Percentiles rank a stretch among this genome's conserved stretches.
Conservation (phyloP, 495 filamentous ascomycete genomes). For the Penicillium roqueforti region DNA sequence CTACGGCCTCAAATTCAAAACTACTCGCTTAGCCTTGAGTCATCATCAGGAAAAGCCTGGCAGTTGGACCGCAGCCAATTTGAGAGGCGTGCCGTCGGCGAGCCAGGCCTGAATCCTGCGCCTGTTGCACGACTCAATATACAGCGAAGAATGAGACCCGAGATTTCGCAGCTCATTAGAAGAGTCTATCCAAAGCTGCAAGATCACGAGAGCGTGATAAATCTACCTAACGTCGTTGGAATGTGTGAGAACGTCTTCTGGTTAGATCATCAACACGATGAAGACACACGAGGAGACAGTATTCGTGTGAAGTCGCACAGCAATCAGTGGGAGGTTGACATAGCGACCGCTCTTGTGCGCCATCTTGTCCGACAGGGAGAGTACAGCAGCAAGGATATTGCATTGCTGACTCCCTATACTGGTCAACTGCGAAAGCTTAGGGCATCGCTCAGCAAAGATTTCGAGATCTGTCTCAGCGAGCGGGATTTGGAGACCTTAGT, state of each 20-base stretch:
- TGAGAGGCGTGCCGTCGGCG: conserved; percentile 12
- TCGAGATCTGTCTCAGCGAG: conserved; percentile 5
- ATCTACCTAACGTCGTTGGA: conserved; percentile 56
- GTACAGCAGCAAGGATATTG: conserved; percentile 61
- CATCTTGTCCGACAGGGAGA: conserved; percentile 62
- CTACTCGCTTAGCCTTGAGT: conserved; percentile 47
- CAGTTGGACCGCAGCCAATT: conserved; percentile 11
- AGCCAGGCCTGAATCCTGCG: conserved; percentile 10
- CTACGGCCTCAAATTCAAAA: conserved; percentile 55
- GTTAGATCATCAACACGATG: conserved; percentile 60
- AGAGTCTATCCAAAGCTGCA: conserved; percentile 61
- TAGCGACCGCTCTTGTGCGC: conserved; percentile 56
- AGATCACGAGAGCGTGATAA: conserved; percentile 45
- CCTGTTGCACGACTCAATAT: conserved; percentile 53
- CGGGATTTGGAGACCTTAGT: no score
- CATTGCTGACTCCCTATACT: conserved; percentile 66
- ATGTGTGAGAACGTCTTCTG: conserved; percentile 65
- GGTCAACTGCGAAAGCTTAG: conserved; percentile 56
- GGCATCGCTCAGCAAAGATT: conserved; percentile 20
- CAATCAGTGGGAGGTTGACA: conserved; percentile 63
- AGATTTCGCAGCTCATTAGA: conserved; percentile 55
- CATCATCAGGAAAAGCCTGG: conserved; percentile 2
- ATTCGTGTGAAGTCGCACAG: conserved; percentile 49
- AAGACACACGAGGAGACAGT: conserved; percentile 36
- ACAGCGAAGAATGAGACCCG: conserved; percentile 72